Percentiles rank a stretch among this genome's conserved stretches.
phyloP scores from a whole-genome alignment of 768 basidiomycete genomes.

The Auriscalpium microsporum region DNA sequence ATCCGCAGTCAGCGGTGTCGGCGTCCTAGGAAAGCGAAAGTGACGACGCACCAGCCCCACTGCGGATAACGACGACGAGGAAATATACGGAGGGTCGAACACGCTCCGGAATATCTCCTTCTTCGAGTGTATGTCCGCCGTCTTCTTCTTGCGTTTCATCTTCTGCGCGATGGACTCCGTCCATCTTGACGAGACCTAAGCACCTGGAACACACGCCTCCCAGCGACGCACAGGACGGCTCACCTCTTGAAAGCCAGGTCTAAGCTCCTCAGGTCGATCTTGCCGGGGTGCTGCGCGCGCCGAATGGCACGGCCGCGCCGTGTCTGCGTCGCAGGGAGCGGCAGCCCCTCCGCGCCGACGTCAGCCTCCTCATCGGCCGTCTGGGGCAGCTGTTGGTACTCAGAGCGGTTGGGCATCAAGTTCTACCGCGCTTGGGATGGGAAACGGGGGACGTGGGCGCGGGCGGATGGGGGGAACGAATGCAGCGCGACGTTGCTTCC shows the following conservation, averaged over 20 bases:
- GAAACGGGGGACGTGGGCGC: background rate
- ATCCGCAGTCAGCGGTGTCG: background rate
- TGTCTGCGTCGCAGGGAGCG: conserved; percentile 19
- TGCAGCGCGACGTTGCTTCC: too few relatives aligned
- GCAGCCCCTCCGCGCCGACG: conserved; percentile 19
- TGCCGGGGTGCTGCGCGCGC: conserved; percentile 40
- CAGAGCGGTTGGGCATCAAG: conserved; percentile 35
- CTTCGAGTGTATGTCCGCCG: conserved; percentile 45
- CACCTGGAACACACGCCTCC: background rate
- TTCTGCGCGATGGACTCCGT: conserved; percentile 82
- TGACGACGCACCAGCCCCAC: conserved; percentile 29
- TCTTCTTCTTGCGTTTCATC: conserved; percentile 72
- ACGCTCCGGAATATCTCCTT: conserved; percentile 76
- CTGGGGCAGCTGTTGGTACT: conserved; percentile 41
- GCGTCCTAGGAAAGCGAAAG: background rate
- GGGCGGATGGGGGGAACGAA: background rate
- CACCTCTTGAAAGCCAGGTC: conserved; percentile 81
- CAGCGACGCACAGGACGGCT: conserved; percentile 2
- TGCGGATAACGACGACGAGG: conserved; percentile 19
- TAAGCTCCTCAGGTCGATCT: conserved; percentile 71
- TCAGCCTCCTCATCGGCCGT: conserved; percentile 32
- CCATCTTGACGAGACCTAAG: conserved; percentile 44
- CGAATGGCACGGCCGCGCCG: conserved; percentile 16
- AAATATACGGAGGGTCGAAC: conserved; percentile 55
- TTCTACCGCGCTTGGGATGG: background rate